A percentile compares a stretch with the other conserved stretches of the same genome.
Evolutionary conservation across 345 rosid genomes (phyloP).

Genomic region (Citrus inodora): DNA sequence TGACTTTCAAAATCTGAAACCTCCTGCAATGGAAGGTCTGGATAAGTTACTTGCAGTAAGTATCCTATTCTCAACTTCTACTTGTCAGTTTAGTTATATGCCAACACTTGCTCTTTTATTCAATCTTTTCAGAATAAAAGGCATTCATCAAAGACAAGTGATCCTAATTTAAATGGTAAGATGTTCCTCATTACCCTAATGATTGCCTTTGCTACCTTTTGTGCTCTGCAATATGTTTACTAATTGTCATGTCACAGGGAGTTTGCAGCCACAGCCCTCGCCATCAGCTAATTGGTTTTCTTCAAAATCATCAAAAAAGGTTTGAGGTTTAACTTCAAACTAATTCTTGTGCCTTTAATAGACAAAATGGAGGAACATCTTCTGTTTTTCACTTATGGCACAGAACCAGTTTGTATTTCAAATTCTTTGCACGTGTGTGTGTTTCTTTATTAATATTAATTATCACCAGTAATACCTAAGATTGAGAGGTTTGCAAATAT

Average conservation of each 20-base stretch:
- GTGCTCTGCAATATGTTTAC: slow-evolving; percentile 8
- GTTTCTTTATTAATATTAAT: not conserved
- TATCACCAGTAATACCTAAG: not conserved
- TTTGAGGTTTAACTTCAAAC: slow-evolving; percentile 14
- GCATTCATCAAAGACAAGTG: slow-evolving; percentile 46
- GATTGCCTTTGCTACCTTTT: slow-evolving; percentile 5
- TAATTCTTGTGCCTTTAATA: not conserved
- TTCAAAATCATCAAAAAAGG: slow-evolving; percentile 84
- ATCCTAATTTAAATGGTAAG: slow-evolving; percentile 55
- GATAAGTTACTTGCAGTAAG: slow-evolving; percentile 54
- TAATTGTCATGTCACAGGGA: slow-evolving; percentile 42
- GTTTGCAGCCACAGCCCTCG: slow-evolving; percentile 38
- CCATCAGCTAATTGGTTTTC: slow-evolving; percentile 77
- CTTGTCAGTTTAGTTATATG: not conserved
- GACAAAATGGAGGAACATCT: not conserved
- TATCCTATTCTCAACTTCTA: not conserved
- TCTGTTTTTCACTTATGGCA: not conserved
- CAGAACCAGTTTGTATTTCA: not conserved
- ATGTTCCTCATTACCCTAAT: slow-evolving; percentile 8
- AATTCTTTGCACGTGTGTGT: too few species aligned
- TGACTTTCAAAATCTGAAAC: slow-evolving; percentile 54
- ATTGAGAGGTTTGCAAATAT: not conserved
- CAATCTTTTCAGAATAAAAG: slow-evolving; percentile 47
- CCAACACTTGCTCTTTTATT: not conserved
- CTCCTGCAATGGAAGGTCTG: slow-evolving; percentile 78